Evolutionary conservation across 2,329 filamentous ascomycete genomes (phyloP).

Genomic region (Pseudocercospora cruenta): DNA sequence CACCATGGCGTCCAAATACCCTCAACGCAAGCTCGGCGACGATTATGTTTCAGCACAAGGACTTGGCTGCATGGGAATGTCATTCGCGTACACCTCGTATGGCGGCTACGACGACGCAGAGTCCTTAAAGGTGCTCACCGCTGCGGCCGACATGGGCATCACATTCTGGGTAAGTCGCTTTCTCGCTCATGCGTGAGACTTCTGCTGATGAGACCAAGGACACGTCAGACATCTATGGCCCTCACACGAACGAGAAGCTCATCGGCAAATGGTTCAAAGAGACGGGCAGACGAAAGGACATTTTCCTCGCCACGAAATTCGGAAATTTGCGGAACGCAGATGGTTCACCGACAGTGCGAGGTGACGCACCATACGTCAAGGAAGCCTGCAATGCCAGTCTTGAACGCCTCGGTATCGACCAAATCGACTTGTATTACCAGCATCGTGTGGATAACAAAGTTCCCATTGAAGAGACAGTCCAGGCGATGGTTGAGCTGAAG

Average conservation of each 20-base stretch:
- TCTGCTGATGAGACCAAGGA: constrained; percentile 15
- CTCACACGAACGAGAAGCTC: constrained; percentile 38
- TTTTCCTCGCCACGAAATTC: constrained; percentile 49
- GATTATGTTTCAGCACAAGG: constrained; percentile 39
- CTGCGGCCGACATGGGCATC: constrained; percentile 34
- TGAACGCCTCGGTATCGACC: constrained; percentile 41
- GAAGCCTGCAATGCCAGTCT: constrained; percentile 43
- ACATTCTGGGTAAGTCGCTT: constrained; percentile 28
- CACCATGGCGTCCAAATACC: constrained; percentile 36
- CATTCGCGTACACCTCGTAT: constrained; percentile 39
- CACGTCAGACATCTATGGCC: constrained; percentile 37
- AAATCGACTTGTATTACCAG: constrained; percentile 51
- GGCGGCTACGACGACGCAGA: constrained; percentile 36
- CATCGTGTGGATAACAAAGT: constrained; percentile 49
- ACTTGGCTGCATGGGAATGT: constrained; percentile 43
- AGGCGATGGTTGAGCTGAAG: constrained; percentile 51
- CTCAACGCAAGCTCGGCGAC: constrained; percentile 47
- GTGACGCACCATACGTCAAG: constrained; percentile 44
- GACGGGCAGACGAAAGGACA: constrained; percentile 43
- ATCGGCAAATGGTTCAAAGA: constrained; percentile 47
- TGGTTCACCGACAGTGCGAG: constrained; percentile 34
- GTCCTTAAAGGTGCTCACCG: constrained; percentile 33
- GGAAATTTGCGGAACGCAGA: constrained; percentile 31
- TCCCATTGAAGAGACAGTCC: constrained; percentile 50
- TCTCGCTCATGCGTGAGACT: neutral